phyloP scores from a whole-genome alignment of 2,329 filamentous ascomycete species.

The Thielaviopsis ethacetica region DNA sequence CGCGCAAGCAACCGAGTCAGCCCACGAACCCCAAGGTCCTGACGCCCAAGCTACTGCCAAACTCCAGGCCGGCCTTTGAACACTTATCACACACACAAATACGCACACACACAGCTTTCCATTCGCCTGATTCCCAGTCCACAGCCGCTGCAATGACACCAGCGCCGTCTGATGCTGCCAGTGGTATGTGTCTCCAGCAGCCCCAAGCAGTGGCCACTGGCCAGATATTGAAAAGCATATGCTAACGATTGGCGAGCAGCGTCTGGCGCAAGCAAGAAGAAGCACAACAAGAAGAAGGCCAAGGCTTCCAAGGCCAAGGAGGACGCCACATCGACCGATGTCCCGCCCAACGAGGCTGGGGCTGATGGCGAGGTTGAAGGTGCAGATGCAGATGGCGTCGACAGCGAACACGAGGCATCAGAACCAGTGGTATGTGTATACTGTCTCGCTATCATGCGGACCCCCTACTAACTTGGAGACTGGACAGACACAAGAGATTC shows the following conservation, averaged over 20 bases:
- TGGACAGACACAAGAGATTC: constrained; percentile 11
- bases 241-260: constrained; percentile 13
- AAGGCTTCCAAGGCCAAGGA: constrained; percentile 33
- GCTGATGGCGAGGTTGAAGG: constrained; percentile 16
- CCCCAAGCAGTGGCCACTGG: neutral
- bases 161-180: constrained; percentile 3
- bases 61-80: neutral
- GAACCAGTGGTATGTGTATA: constrained; percentile 4
- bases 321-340: neutral
- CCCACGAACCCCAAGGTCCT: neutral
- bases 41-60: neutral
- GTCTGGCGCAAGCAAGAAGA: constrained; percentile 31
- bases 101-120: neutral
- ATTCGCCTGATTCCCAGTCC: neutral
- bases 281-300: constrained; percentile 44
- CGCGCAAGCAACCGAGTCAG: neutral
- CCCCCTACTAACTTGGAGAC: constrained; percentile 24
- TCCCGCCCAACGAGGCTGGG: constrained; percentile 21
- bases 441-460: neutral
- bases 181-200: neutral
- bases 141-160: constrained; percentile 4
- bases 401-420: constrained; percentile 2
- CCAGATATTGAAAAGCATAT: neutral
- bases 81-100: neutral
- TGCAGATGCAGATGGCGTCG: neutral